Percentiles rank a stretch among this genome's conserved stretches.
Evolutionary conservation across 495 filamentous ascomycete genomes (phyloP).

Genomic region (Penicillium dipodomyicola): DNA sequence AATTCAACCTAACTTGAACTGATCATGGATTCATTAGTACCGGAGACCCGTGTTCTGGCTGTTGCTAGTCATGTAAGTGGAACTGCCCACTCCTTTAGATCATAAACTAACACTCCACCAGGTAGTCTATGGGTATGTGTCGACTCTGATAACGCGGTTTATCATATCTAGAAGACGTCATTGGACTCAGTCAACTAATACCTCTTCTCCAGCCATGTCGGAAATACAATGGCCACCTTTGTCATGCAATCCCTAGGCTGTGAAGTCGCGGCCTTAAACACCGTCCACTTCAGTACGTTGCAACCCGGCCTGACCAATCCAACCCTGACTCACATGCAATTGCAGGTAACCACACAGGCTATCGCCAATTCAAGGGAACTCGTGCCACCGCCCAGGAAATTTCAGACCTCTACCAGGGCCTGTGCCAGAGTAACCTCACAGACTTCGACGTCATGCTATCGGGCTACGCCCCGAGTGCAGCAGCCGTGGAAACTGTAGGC

Average conservation of each 20-base stretch:
- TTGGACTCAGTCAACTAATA: constrained; percentile 20
- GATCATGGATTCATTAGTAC: constrained; percentile 49
- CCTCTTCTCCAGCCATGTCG: constrained; percentile 70
- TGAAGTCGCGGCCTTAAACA: constrained; percentile 90
- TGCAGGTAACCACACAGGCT: constrained; percentile 89
- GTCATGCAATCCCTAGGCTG: constrained; percentile 90
- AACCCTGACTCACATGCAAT: constrained; percentile 10
- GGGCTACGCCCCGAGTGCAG: constrained; percentile 85
- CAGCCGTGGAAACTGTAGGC: constrained; percentile 79
- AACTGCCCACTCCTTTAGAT: constrained; percentile 7
- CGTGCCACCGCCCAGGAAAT: constrained; percentile 79
- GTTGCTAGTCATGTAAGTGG: constrained; percentile 93
- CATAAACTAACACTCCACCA: constrained; percentile 36
- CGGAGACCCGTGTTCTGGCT: constrained; percentile 85
- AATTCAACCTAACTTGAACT: background rate
- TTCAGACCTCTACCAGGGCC: constrained; percentile 75
- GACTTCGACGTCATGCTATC: constrained; percentile 91
- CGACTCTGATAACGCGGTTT: background rate
- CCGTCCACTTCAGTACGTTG: constrained; percentile 83
- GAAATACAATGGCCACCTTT: constrained; percentile 91
- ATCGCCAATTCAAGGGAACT: constrained; percentile 80
- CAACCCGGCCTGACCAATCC: background rate
- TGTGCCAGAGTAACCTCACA: constrained; percentile 75
- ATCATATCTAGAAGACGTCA: constrained; percentile 16
- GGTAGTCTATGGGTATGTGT: constrained; percentile 75